Evolutionary conservation across 352 stramenopile genomes (phyloP).

Genomic region (Pythium aristosporum): DNA sequence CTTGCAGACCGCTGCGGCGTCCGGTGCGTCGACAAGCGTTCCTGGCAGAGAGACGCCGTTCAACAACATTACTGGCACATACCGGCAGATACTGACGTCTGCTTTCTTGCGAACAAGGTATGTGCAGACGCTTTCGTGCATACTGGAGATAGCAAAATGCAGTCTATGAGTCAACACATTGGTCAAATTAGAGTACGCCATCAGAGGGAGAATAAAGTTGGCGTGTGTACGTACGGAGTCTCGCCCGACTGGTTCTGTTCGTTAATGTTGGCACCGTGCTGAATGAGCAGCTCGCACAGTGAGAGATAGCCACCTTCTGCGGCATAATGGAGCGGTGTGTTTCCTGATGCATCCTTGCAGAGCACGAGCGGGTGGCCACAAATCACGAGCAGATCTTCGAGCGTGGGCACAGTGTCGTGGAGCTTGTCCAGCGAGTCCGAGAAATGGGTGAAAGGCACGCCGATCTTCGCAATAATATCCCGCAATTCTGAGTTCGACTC

Average conservation of each 20-base stretch:
- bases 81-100: conserved; percentile 61
- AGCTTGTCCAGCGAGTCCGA: conserved; percentile 67
- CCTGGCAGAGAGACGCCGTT: conserved; percentile 55
- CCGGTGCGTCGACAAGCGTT: conserved; percentile 61
- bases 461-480: conserved; percentile 48
- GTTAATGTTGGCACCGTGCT: conserved; percentile 72
- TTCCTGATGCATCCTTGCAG: conserved; percentile 57
- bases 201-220: not conserved
- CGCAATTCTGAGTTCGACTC: conserved; percentile 59
- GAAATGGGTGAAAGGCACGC: conserved; percentile 61
- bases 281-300: conserved; percentile 59
- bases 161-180: conserved; percentile 33
- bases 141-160: conserved; percentile 81
- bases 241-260: conserved; percentile 76
- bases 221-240: conserved; percentile 50
- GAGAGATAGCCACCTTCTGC: conserved; percentile 72
- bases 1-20: conserved; percentile 46
- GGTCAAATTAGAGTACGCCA: not conserved
- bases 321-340: conserved; percentile 76
- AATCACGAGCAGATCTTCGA: conserved; percentile 68
- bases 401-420: conserved; percentile 44
- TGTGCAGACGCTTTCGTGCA: conserved; percentile 63
- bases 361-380: conserved; percentile 71
- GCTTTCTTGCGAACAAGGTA: conserved; percentile 60
- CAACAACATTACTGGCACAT: conserved; percentile 51